Evolutionary conservation across 1,284 basidiomycete genomes (phyloP).

Genomic region (Acaromyces ingoldii): DNA sequence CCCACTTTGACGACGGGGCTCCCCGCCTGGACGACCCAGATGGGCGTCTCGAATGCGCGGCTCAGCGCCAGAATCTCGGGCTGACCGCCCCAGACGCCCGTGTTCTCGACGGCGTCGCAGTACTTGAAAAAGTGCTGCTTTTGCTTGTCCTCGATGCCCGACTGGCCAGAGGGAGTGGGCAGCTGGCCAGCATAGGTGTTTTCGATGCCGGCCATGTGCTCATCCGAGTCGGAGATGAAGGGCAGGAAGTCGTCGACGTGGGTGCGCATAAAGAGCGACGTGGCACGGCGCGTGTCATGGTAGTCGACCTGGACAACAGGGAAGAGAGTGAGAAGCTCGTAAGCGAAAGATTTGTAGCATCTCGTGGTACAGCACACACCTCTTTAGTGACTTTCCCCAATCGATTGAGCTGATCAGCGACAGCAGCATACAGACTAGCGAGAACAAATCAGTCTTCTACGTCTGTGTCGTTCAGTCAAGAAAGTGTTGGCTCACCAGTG

Average conservation of each 20-base stretch:
- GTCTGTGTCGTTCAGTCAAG: neutral
- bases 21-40: slow-evolving; percentile 84
- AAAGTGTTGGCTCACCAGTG: slow-evolving; percentile 60
- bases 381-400: slow-evolving; percentile 7
- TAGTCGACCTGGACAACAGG: slow-evolving; percentile 36
- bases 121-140: slow-evolving; percentile 71
- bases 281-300: slow-evolving; percentile 60
- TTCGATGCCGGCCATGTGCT: slow-evolving; percentile 56
- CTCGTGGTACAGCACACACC: too few relatives aligned
- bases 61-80: slow-evolving; percentile 90
- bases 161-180: slow-evolving; percentile 64
- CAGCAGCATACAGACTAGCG: slow-evolving; percentile 69
- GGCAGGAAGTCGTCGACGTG: slow-evolving; percentile 90
- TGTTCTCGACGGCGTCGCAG: slow-evolving; percentile 72
- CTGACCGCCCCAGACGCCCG: slow-evolving; percentile 92
- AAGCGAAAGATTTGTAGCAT: slow-evolving; percentile 59
- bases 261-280: slow-evolving; percentile 73
- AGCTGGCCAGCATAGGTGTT: slow-evolving; percentile 65
- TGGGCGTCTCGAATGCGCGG: slow-evolving; percentile 75
- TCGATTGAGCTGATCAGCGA: slow-evolving; percentile 68
- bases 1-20: slow-evolving; percentile 69
- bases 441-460: neutral
- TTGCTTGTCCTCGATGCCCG: slow-evolving; percentile 60
- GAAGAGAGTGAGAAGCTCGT: too few relatives aligned
- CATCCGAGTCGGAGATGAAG: slow-evolving; percentile 65